A percentile compares a stretch with the other conserved stretches of the same genome.
Conservation (phyloP, 768 basidiomycete genomes). For the Boletus barrowsii region DNA sequence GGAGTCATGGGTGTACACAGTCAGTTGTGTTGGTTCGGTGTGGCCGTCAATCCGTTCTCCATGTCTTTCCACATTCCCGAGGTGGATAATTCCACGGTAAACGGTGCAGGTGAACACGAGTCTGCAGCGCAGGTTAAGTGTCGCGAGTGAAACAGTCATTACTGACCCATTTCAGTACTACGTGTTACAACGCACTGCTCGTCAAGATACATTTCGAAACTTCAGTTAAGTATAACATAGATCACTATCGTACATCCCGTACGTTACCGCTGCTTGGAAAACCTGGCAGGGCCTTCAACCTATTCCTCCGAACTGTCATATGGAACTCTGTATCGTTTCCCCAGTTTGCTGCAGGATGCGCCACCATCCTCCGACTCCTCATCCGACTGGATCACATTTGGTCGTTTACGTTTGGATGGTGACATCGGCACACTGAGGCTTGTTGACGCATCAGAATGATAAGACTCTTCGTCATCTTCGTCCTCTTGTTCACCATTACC, state of each 20-base stretch:
- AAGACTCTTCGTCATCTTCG: background rate
- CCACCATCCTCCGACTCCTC: background rate
- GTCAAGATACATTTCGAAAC: too few relatives aligned
- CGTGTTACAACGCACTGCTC: too few relatives aligned
- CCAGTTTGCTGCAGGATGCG: background rate
- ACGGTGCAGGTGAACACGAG: too few relatives aligned
- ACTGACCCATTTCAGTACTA: too few relatives aligned
- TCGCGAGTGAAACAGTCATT: too few relatives aligned
- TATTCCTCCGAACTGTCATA: constrained; percentile 2
- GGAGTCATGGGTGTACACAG: too few relatives aligned
- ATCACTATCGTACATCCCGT: background rate
- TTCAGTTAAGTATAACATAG: too few relatives aligned
- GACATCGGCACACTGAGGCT: background rate
- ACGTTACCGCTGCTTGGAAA: background rate
- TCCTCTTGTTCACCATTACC: background rate
- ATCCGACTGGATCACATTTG: constrained; percentile 5
- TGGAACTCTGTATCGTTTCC: constrained; percentile 5
- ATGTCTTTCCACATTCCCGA: too few relatives aligned
- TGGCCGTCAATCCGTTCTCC: too few relatives aligned
- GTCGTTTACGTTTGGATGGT: background rate
- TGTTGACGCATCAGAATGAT: background rate
- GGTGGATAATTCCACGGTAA: too few relatives aligned
- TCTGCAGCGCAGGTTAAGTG: too few relatives aligned
- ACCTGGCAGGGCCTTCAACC: background rate
- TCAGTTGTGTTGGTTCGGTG: too few relatives aligned